These are phyloP conservation scores for Cucurbita moschata DNA, from an alignment of 306 rosid genomes.

Conservation along the genomic window DNA sequence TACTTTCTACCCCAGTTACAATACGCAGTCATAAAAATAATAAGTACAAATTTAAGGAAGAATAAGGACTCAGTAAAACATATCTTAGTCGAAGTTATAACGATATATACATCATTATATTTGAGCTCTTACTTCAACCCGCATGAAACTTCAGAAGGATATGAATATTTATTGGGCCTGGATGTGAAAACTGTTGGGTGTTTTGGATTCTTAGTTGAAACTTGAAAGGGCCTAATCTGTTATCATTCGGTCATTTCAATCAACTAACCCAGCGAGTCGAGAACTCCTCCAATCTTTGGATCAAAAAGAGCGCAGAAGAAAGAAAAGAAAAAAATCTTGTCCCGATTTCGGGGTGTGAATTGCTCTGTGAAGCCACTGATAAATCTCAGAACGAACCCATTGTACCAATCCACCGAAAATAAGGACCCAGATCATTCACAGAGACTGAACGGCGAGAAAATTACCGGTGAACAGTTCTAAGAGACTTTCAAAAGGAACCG, in stretches of 20 bases:
- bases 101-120: too few species aligned
- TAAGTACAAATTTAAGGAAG: too few species aligned
- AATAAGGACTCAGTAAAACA: too few species aligned
- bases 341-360: constrained; percentile 25
- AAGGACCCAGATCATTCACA: neutral
- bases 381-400: neutral
- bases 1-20: too few species aligned
- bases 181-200: too few species aligned
- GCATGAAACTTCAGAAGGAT: neutral
- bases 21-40: too few species aligned
- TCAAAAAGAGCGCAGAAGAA: neutral
- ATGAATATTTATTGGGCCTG: too few species aligned
- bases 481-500: neutral
- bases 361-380: constrained; percentile 9
- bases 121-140: too few species aligned
- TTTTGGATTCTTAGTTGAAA: too few species aligned
- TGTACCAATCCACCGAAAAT: neutral
- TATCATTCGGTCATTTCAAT: too few species aligned
- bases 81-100: too few species aligned
- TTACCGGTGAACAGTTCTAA: neutral
- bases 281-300: neutral
- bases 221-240: too few species aligned
- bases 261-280: neutral
- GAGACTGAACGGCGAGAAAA: neutral
- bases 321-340: constrained; percentile 1